A percentile compares a stretch with the other conserved stretches of the same genome.
Conservation (phyloP, 768 basidiomycete genomes). For the Hygrophoropsis aurantiaca region DNA sequence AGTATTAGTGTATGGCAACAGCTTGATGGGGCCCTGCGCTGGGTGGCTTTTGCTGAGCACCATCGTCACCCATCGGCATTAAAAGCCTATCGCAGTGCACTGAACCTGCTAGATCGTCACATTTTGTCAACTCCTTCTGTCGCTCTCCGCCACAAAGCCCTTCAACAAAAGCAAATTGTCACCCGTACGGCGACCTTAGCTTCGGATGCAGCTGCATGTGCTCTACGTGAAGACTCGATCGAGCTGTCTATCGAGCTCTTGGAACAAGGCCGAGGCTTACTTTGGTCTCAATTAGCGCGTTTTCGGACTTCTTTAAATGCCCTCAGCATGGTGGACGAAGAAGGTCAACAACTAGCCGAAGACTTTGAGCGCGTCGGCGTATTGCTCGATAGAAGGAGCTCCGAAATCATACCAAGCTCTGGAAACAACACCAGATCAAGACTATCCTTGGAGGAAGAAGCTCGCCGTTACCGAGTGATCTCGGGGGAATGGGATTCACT, state of each 20-base stretch:
- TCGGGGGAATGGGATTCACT: conserved; percentile 13
- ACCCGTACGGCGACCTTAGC: conserved; percentile 13
- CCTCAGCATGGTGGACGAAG: conserved; percentile 11
- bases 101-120: conserved; percentile 18
- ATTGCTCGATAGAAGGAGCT: conserved; percentile 9
- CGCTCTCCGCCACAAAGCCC: conserved; percentile 10
- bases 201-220: conserved; percentile 20
- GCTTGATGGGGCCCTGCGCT: conserved; percentile 11
- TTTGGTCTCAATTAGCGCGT: conserved; percentile 27
- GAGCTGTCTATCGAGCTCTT: conserved; percentile 26
- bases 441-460: conserved; percentile 13
- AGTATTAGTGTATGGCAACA: conserved; percentile 4
- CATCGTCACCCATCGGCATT: conserved; percentile 15
- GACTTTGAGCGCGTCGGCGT: conserved; percentile 22
- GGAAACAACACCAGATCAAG: too few relatives aligned
- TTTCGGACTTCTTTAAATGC: conserved; percentile 21
- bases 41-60: conserved; percentile 11
- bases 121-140: conserved; percentile 17
- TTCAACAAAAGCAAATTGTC: conserved; percentile 7
- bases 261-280: conserved; percentile 26
- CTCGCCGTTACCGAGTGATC: conserved; percentile 10
- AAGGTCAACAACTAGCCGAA: conserved; percentile 18
- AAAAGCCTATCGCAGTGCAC: conserved; percentile 18
- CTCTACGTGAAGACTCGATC: conserved; percentile 7
- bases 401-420: background rate